These are phyloP conservation scores for Cercospora sp. DNA, from an alignment of 2,329 filamentous ascomycete genomes.

Conservation along the genomic window DNA sequence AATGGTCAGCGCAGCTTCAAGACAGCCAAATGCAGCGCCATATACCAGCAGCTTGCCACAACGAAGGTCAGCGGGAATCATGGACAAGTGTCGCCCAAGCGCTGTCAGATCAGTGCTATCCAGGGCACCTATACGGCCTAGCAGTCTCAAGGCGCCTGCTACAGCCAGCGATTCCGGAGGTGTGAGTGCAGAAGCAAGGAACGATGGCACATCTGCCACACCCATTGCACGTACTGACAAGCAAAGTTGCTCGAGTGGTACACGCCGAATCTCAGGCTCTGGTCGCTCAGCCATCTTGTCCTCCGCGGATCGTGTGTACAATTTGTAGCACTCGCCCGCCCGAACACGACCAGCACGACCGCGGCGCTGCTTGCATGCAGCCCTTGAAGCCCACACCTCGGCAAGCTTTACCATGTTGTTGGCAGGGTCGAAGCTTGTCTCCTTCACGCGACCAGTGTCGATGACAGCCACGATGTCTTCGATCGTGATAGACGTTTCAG, in stretches of 20 bases:
- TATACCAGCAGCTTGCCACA: conserved; percentile 96
- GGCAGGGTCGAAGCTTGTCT: conserved; percentile 87
- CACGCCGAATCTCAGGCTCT: conserved; percentile 89
- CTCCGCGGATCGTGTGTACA: conserved; percentile 86
- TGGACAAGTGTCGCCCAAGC: conserved; percentile 86
- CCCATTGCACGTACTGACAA: conserved; percentile 95
- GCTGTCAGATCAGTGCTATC: conserved; percentile 85
- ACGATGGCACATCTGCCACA: conserved; percentile 74
- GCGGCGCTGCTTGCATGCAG: conserved; percentile 89
- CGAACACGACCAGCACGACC: conserved; percentile 92
- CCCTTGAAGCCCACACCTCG: conserved; percentile 91
- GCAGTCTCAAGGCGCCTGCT: conserved; percentile 75
- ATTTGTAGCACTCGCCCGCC: conserved; percentile 89
- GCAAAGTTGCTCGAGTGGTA: conserved; percentile 91
- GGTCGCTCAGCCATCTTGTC: conserved; percentile 81
- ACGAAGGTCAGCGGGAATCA: conserved; percentile 89
- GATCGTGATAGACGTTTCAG: conserved; percentile 97
- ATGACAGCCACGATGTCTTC: conserved; percentile 96
- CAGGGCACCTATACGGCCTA: conserved; percentile 83
- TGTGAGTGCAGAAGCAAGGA: conserved; percentile 82
- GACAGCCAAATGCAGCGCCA: conserved; percentile 87
- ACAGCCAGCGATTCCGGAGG: conserved; percentile 84
- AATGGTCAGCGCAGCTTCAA: conserved; percentile 84
- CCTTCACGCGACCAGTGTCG: conserved; percentile 92
- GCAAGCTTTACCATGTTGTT: conserved; percentile 93